Evolutionary conservation across 2,329 filamentous ascomycete species (phyloP).

Genomic region (Beauveria brongniartii): DNA sequence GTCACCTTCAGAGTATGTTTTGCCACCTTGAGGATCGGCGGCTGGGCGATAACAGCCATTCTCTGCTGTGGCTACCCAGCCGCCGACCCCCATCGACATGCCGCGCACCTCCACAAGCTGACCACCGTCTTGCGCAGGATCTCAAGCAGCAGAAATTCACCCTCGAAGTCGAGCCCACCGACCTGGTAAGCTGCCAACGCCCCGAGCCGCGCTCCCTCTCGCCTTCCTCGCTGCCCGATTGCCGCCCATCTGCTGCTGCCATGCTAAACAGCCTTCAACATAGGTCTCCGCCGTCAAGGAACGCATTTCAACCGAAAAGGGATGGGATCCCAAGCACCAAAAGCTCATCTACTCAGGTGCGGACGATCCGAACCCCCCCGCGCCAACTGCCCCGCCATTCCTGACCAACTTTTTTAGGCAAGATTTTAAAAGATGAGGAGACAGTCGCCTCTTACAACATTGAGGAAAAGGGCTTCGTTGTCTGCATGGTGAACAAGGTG

Average conservation of each 20-base stretch:
- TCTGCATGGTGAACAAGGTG: slow-evolving; percentile 98
- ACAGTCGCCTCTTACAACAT: slow-evolving; percentile 96
- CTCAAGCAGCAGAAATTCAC: slow-evolving; percentile 98
- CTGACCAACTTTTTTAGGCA: slow-evolving; percentile 51
- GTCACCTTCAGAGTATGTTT: slow-evolving; percentile 55
- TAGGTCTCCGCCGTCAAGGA: slow-evolving; percentile 87
- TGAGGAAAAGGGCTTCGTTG: slow-evolving; percentile 98
- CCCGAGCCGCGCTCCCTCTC: slow-evolving; percentile 17
- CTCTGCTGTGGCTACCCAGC: neutral
- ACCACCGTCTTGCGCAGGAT: slow-evolving; percentile 50
- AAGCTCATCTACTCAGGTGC: slow-evolving; percentile 98
- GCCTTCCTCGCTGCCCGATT: slow-evolving; percentile 2
- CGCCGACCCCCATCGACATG: neutral
- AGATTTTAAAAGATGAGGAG: slow-evolving; percentile 96
- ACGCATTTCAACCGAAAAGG: slow-evolving; percentile 86
- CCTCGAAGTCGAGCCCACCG: slow-evolving; percentile 87
- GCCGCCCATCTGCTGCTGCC: neutral
- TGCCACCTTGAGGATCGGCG: slow-evolving; percentile 5
- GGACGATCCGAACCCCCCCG: slow-evolving; percentile 20
- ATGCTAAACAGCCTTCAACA: slow-evolving; percentile 2
- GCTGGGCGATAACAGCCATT: neutral
- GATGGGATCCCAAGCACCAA: slow-evolving; percentile 82
- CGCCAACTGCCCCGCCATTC: slow-evolving; percentile 3
- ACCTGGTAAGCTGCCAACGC: slow-evolving; percentile 61
- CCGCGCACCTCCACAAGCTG: neutral